Base-by-base conservation (phyloP, 2,329 filamentous ascomycete genomes). In the Kalaharituber pfeilii region DNA sequence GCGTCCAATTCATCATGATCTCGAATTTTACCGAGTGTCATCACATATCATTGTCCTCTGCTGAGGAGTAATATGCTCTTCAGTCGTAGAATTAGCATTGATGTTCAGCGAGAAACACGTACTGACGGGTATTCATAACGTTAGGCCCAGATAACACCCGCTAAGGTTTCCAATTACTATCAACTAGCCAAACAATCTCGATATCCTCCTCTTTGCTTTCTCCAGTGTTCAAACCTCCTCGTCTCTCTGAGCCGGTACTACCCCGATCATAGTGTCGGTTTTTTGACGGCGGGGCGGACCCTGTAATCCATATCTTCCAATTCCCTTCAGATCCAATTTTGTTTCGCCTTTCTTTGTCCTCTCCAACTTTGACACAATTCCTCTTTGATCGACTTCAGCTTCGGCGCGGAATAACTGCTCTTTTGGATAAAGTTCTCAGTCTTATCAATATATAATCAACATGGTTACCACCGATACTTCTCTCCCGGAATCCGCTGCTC, bases 231-330 rank as follows among this genome's bases (percentile, higher is more conserved):
- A 62, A 70, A 63, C 68, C 65, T 71, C 75, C 78, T 82, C 78
- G 75, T 83, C 81, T 84, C 79, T 78, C 80, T 77, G 79, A 80
- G 79, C 83, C 84, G 84, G 82, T 88, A 88, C 82, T 84, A 76
- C 69, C 65, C 71, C 73, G 58, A 56, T 58, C 54, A 54, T 56
- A 77, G 73, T 87, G 88, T 93, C 84, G 84, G 83, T 78, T 76
- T 81, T 81, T 81, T 63, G 62, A 62, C 62, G 62, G 54, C 62
- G 62, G 60, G 62, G 73, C 77, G 79, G 78, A 70, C 72, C 76
- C 75, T 79, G 77, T 75, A 71, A 69, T 63, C 66, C 68, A 67
- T 66, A 67, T 67, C 70, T 73, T 77, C 80, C 80, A 74, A 5
- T 22, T 22, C 42, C 5, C 42, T 25, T 87, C 94, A 75, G 72